Percentiles rank a stretch among this genome's conserved stretches.
These are phyloP conservation scores for Eimeria nieschulzi DNA, from an alignment of 169 alveolate genomes.

Conservation along the genomic window DNA sequence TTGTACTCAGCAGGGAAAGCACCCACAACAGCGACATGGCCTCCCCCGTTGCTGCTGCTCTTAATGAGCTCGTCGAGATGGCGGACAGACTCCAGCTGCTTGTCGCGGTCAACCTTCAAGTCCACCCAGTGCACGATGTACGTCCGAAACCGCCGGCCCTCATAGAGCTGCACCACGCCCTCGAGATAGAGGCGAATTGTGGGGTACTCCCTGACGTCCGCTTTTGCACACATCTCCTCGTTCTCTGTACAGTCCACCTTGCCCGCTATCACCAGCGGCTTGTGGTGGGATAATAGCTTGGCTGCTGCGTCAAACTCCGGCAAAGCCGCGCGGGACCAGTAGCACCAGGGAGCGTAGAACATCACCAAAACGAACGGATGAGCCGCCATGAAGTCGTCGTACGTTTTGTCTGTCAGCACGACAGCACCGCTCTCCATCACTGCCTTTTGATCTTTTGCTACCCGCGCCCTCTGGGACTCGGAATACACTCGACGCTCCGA, in stretches of 20 bases:
- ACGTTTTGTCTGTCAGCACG: not conserved
- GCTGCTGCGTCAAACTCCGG: conserved; percentile 73
- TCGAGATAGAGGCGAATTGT: conserved; percentile 70
- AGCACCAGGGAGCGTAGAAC: conserved; percentile 77
- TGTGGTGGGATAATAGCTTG: conserved; percentile 57
- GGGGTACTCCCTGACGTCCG: conserved; percentile 75
- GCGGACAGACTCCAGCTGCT: conserved; percentile 29
- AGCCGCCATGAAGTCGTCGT: conserved; percentile 29
- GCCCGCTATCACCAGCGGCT: conserved; percentile 67
- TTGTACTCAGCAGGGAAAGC: conserved; percentile 52
- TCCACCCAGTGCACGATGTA: conserved; percentile 89
- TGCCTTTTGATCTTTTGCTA: conserved; percentile 26
- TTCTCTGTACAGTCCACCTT: conserved; percentile 70
- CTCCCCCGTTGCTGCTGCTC: conserved; percentile 32
- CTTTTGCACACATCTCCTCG: conserved; percentile 63
- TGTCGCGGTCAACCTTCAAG: conserved; percentile 67
- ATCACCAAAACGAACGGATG: conserved; percentile 60
- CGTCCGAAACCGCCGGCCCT: conserved; percentile 91
- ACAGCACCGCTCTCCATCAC: conserved; percentile 64
- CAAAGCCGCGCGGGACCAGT: conserved; percentile 70
- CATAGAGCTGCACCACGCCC: conserved; percentile 67
- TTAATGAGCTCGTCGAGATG: conserved; percentile 52
- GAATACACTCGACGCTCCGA: conserved; percentile 22
- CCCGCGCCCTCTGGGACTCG: conserved; percentile 33
- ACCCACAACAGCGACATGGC: conserved; percentile 54